Evolutionary conservation across 2,329 filamentous ascomycete genomes (phyloP), one percentile per base, ranked within the genome.

Genomic region (Penicillium sp.): DNA sequence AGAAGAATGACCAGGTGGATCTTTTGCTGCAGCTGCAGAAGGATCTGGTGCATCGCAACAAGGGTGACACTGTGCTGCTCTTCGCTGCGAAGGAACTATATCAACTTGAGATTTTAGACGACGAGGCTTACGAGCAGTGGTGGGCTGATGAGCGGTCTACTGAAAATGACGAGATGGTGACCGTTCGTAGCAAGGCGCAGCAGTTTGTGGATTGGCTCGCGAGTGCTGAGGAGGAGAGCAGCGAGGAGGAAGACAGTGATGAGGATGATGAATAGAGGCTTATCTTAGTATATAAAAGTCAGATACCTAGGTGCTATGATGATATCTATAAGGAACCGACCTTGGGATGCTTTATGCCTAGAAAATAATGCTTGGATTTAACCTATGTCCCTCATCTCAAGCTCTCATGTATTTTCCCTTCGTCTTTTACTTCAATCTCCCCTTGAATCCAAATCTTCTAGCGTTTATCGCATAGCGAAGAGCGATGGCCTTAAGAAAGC

Each of bases 51-150:
- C 81, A 83, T 49, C 76, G 81, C 42, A 76, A 78, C 41, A 84
- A 82, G 53, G 84, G 83, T 3, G 80, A 86, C 63, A 71, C 75
- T 32, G 79, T 96, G 8, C 78, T 97, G 29, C 79, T 91, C 3
- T 88, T 85, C 33, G 75, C 89, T 60, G 81, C 89, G 58, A 93
- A 95, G 73, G 88, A 90, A 69, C 76, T 97, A 44, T 95, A 95
- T 66, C 83, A 87, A 57, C 72, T 87, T 42, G 93, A 97, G 57
- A 79, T 95, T 13, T 73, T 96, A 1, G 89, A 95, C 66, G 89
- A 95, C 64, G 91, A 96, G 37, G 90, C 87, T 0, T 88, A 95
- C 58, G 74, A 92, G 61, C 80, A 81, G 42, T 98, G 93, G 93
- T 97, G 91, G 91, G 81, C 77, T 18, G 86, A 95, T 67, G 78